Evolutionary conservation across 1,284 basidiomycete genomes (phyloP).

Genomic region (Ganoderma sp.): DNA sequence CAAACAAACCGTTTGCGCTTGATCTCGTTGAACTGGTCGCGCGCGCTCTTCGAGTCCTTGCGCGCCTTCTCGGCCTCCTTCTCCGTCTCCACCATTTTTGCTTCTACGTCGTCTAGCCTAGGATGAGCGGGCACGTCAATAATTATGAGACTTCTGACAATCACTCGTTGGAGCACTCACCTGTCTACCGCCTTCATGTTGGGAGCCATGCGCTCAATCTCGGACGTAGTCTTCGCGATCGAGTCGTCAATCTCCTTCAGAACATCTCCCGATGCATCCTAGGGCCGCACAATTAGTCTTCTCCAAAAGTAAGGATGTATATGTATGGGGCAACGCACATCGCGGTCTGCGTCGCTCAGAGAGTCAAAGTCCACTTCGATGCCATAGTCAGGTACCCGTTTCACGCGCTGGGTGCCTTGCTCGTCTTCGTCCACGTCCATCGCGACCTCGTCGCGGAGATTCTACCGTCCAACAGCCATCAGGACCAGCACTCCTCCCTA

Average conservation of each 20-base stretch:
- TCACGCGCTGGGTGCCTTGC: constrained; percentile 78
- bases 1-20: constrained; percentile 75
- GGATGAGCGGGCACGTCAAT: not conserved
- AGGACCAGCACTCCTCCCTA: not conserved
- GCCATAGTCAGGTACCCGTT: constrained; percentile 81
- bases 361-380: constrained; percentile 88
- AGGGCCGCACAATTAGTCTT: constrained; percentile 4
- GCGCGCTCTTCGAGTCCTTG: constrained; percentile 85
- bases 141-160: not conserved
- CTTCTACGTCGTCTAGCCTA: constrained; percentile 92
- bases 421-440: constrained; percentile 91
- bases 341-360: constrained; percentile 84
- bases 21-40: constrained; percentile 90
- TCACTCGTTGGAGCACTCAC: constrained; percentile 44
- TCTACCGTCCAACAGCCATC: constrained; percentile 48
- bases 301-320: not conserved
- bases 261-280: constrained; percentile 73
- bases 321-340: constrained; percentile 50
- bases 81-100: constrained; percentile 74
- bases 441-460: constrained; percentile 80
- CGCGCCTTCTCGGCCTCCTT: constrained; percentile 79
- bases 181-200: constrained; percentile 96
- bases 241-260: constrained; percentile 80
- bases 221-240: constrained; percentile 74
- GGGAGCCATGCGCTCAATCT: constrained; percentile 94